Base-by-base conservation (phyloP, 2,329 filamentous ascomycete species). In the Alternaria postmessia region DNA sequence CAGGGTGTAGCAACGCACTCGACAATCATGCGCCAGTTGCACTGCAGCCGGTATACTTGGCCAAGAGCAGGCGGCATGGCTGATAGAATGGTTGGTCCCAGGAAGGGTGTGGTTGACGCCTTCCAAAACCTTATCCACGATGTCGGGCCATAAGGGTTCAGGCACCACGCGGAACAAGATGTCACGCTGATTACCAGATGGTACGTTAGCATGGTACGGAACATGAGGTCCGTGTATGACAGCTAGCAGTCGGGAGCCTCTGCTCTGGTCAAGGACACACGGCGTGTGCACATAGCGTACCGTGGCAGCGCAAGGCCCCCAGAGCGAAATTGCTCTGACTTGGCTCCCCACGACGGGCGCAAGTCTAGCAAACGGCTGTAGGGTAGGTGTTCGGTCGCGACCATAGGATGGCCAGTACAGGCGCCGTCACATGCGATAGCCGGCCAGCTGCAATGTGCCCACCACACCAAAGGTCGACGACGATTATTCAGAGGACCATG, bases 81-180 rank as follows among this genome's bases (percentile, higher is more conserved):
- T 48, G 59, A 52, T 51, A 51, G 68, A 69, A 36, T 53, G 43
- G 47, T 51, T 51, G 32, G 62, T 51, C 54, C 64, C 64, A 65
- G 58, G 48, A 56, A 59, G 65, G 58, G 66, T 71, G 66, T 51
- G 54, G 71, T 70, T 72, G 70, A 71, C 66, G 71, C 67, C 66
- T 63, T 60, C 46, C 53, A 62, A 65, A 77, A 73, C 73, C 72
- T 77, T 75, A 76, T 73, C 75, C 75, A 73, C 66, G 59, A 61
- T 39, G 26, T 62, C 63, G 75, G 74, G 74, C 69, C 74, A 70
- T 54, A 67, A 65, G 62, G 59, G 63, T 63, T 68, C 68, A 72
- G 71, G 73, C 68, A 72, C 72, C 68, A 75, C 57, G 68, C 68
- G 63, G 46, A 59, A 42, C 57, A 57, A 56, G 38, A 61, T 57